Conservation (phyloP, 2,329 filamentous ascomycete species). For the Paecilomyces fulvus region DNA sequence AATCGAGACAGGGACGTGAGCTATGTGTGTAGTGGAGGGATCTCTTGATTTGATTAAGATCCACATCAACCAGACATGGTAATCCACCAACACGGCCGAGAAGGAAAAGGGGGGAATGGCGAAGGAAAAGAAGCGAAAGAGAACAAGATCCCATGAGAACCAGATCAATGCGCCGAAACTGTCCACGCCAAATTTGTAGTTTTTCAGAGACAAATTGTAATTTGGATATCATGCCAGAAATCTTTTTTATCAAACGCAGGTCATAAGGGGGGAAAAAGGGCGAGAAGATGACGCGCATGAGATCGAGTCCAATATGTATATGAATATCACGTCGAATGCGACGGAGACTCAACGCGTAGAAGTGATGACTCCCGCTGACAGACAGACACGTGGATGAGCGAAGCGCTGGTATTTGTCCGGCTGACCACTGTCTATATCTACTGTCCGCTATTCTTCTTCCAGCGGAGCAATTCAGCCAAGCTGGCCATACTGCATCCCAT, state of each 20-base stretch:
- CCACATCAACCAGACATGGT: not conserved
- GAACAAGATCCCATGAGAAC: conserved; percentile 7
- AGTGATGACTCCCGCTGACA: not conserved
- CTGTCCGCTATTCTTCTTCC: conserved; percentile 37
- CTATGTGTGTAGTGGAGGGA: not conserved
- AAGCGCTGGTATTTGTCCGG: not conserved
- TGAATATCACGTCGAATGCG: not conserved
- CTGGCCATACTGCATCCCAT: conserved; percentile 77
- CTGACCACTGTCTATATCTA: conserved; percentile 11
- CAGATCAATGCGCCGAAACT: conserved; percentile 19
- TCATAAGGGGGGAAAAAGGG: not conserved
- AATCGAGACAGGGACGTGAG: not conserved
- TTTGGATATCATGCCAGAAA: conserved; percentile 18
- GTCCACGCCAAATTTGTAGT: conserved; percentile 22
- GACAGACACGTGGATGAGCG: not conserved
- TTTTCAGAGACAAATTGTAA: conserved; percentile 11
- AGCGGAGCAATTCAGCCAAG: conserved; percentile 78
- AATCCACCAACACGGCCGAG: not conserved
- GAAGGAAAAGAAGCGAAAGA: conserved; percentile 1
- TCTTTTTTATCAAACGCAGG: conserved; percentile 4
- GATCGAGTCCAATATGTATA: not conserved
- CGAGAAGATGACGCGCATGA: not conserved
- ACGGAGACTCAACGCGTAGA: not conserved
- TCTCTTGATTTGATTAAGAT: not conserved
- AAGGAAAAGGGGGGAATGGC: not conserved